Conservation (phyloP, 2,329 filamentous ascomycete genomes). For the Paradendryphiella salina region DNA sequence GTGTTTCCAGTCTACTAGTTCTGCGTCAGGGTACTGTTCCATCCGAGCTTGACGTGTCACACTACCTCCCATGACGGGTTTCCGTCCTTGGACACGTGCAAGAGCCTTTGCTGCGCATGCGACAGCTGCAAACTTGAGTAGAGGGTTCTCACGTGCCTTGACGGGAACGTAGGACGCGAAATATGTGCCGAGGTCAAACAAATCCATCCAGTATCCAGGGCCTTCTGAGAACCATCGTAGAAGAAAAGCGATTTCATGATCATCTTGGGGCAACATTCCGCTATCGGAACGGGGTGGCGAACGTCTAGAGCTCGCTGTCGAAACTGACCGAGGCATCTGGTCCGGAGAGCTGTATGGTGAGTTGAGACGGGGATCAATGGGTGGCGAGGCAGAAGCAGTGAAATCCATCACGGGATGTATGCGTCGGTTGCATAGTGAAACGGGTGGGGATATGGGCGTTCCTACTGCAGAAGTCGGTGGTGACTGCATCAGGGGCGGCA, state of each 20-base stretch:
- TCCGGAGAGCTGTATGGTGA: constrained; percentile 38
- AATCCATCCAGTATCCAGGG: constrained; percentile 63
- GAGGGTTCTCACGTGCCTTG: constrained; percentile 56
- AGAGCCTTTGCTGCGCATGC: constrained; percentile 66
- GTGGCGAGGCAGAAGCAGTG: constrained; percentile 36
- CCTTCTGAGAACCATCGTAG: constrained; percentile 64
- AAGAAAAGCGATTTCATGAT: constrained; percentile 63
- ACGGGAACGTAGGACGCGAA: constrained; percentile 64
- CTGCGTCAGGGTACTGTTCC: constrained; percentile 56
- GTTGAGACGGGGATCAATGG: constrained; percentile 42
- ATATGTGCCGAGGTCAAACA: constrained; percentile 61
- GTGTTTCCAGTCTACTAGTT: constrained; percentile 60
- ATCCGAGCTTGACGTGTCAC: constrained; percentile 54
- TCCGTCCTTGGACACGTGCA: constrained; percentile 57
- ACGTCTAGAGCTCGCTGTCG: constrained; percentile 29
- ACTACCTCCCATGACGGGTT: constrained; percentile 56
- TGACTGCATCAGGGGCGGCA: constrained; percentile 38
- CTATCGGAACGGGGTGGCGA: constrained; percentile 28
- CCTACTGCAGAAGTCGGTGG: constrained; percentile 36
- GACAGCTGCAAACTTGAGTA: constrained; percentile 59
- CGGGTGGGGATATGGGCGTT: constrained; percentile 49
- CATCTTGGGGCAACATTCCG: constrained; percentile 39
- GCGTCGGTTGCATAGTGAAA: constrained; percentile 53
- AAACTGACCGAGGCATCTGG: constrained; percentile 31
- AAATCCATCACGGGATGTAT: constrained; percentile 58